Evolutionary conservation across 2,329 filamentous ascomycete species (phyloP).

Genomic region (Geosmithia flava): DNA sequence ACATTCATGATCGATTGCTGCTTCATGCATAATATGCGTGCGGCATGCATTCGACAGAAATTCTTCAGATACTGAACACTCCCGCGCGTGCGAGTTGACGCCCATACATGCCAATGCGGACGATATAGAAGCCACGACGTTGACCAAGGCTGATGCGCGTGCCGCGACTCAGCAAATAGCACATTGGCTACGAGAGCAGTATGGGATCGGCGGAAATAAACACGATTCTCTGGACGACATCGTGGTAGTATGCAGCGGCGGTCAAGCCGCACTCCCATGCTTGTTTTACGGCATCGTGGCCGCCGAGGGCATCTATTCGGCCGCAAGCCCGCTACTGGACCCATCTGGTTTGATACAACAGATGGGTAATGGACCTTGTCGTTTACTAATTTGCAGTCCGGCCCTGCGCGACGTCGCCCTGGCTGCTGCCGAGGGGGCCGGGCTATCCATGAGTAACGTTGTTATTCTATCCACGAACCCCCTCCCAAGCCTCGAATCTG

Average conservation of each 20-base stretch:
- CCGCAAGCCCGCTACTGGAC: slow-evolving; percentile 36
- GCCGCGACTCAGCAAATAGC: slow-evolving; percentile 39
- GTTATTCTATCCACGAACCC: slow-evolving; percentile 21
- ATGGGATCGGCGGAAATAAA: slow-evolving; percentile 29
- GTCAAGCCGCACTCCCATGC: slow-evolving; percentile 39
- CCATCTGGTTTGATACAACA: slow-evolving; percentile 35
- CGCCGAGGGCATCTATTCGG: slow-evolving; percentile 45
- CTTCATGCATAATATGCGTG: background rate
- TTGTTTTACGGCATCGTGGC: slow-evolving; percentile 44
- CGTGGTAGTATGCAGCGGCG: slow-evolving; percentile 41
- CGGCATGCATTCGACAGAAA: background rate
- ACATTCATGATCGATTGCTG: background rate
- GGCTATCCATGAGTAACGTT: slow-evolving; percentile 31
- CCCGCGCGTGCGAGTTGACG: slow-evolving; percentile 27
- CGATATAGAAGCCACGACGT: slow-evolving; percentile 29
- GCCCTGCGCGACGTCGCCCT: slow-evolving; percentile 31
- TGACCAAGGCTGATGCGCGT: slow-evolving; percentile 40
- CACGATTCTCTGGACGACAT: slow-evolving; percentile 22
- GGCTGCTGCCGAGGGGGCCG: slow-evolving; percentile 33
- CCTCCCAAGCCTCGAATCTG: background rate
- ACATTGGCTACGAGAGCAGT: slow-evolving; percentile 37
- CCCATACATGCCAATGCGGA: slow-evolving; percentile 44
- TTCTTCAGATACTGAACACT: slow-evolving; percentile 15
- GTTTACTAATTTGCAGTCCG: slow-evolving; percentile 30
- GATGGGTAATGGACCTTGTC: slow-evolving; percentile 22